These are phyloP conservation scores for Ascochyta rabiei DNA, from an alignment of 2,329 filamentous ascomycete genomes.

Conservation along the genomic window DNA sequence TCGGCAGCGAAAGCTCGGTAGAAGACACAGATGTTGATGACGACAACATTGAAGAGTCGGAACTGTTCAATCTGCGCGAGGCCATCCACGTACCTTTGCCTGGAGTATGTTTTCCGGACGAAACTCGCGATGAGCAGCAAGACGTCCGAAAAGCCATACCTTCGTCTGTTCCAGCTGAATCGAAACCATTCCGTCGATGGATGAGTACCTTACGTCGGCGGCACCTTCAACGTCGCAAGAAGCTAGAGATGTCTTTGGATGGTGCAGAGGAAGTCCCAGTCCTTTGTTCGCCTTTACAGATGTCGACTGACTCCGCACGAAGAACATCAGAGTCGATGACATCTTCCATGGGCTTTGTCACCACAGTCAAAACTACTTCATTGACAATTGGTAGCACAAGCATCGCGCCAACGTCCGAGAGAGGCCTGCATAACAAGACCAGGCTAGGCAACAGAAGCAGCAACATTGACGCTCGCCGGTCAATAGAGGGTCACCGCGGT, in stretches of 20 bases:
- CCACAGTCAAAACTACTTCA: constrained; percentile 80
- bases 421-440: constrained; percentile 64
- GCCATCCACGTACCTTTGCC: constrained; percentile 41
- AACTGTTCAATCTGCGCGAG: constrained; percentile 38
- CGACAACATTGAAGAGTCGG: constrained; percentile 23
- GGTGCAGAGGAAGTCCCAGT: constrained; percentile 18
- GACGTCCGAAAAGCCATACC: constrained; percentile 5
- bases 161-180: neutral
- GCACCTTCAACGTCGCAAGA: constrained; percentile 49
- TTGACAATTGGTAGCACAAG: constrained; percentile 77
- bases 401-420: constrained; percentile 63
- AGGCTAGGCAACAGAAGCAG: constrained; percentile 66
- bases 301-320: constrained; percentile 36
- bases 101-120: constrained; percentile 28
- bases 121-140: constrained; percentile 17
- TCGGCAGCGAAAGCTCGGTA: constrained; percentile 16
- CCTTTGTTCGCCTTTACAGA: constrained; percentile 14
- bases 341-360: constrained; percentile 79
- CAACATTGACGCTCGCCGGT: constrained; percentile 65
- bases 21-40: constrained; percentile 23
- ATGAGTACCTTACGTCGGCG: constrained; percentile 71
- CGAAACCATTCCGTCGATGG: constrained; percentile 71
- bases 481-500: constrained; percentile 62
- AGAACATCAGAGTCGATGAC: constrained; percentile 63
- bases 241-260: constrained; percentile 47